phyloP scores from a whole-genome alignment of 345 rosid genomes.

The Populus alba region DNA sequence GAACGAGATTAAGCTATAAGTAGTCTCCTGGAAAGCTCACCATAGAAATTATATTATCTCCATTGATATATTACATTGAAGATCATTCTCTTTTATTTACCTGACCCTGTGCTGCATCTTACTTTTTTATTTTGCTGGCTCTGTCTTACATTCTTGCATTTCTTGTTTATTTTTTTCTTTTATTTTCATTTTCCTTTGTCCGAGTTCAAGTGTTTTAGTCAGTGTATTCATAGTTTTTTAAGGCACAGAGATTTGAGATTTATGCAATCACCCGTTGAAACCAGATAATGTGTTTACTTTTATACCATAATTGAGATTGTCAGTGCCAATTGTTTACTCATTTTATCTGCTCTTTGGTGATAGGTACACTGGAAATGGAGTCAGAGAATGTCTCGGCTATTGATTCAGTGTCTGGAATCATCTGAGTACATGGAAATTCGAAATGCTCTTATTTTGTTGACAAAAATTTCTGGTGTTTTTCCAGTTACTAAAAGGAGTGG shows the following conservation, averaged over 20 bases:
- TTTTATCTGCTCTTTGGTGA: constrained; percentile 24
- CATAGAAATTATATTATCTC: neutral
- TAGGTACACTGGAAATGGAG: constrained; percentile 99
- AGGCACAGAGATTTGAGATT: neutral
- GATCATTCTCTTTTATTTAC: neutral
- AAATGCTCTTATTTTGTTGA: constrained; percentile 88
- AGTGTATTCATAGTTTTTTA: neutral
- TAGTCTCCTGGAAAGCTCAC: neutral
- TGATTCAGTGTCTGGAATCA: constrained; percentile 96
- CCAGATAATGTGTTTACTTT: neutral
- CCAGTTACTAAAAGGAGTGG: constrained; percentile 98
- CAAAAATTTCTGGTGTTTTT: constrained; percentile 89
- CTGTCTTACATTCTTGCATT: neutral
- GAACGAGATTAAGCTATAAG: neutral
- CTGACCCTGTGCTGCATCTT: neutral
- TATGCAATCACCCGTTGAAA: neutral
- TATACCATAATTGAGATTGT: neutral
- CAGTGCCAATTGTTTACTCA: neutral
- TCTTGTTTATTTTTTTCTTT: too few relatives aligned
- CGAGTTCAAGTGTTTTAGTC: neutral
- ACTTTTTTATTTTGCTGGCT: neutral
- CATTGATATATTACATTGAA: neutral
- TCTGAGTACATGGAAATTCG: constrained; percentile 98
- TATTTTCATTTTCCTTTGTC: neutral
- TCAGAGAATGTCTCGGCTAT: constrained; percentile 81